Base-by-base conservation (phyloP, 1,139 yeast genomes). In the Candida smagusa region DNA sequence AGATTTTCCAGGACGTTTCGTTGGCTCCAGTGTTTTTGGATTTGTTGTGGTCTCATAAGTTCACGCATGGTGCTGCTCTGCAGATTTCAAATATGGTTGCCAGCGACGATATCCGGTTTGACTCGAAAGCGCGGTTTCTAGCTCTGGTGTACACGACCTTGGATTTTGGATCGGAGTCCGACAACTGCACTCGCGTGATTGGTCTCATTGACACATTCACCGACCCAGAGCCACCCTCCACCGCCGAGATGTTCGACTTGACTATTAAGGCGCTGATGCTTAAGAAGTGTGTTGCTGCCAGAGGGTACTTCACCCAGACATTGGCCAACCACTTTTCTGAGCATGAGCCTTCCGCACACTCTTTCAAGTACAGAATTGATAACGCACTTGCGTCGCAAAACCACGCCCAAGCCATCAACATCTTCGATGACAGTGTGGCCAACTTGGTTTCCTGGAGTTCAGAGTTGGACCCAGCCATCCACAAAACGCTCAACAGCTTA, bases 341-440 rank as follows among this genome's bases (percentile, higher is more conserved):
- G 9, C 35, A 49, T 2, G 63, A 57, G 31, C 45, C 49, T 5
- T 52, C 66, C 1, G 48, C 59, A 1, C 33, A 49, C 13, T 50
- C 61, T 0, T 68, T 55, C 48, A 65, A 63, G 42, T 40, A 53
- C 31, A 44, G 63, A 33, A 45, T 70, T 2, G 72, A 66, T 34
- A 40, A 44, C 27, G 66, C 71, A 0, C 49, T 66, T 16, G 32
- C 29, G 9, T n/a, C 27, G 2, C 38, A 48, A 9, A 54, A 67
- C 28, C 40, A 46, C 27, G 39, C 41, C 2, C 38, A 38, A 22
- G 74, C 74, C 1, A 39, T 57, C 12, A 44, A 56, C 12, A 43
- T 66, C 7, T 70, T 67, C 39, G 61, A 64, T 12, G 61, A 62
- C 33, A 65, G 73, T 45, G 35, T 63, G 9, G 43, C 44, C 6